Conservation (phyloP, 768 basidiomycete genomes). For the Leccinum disarticulatum region DNA sequence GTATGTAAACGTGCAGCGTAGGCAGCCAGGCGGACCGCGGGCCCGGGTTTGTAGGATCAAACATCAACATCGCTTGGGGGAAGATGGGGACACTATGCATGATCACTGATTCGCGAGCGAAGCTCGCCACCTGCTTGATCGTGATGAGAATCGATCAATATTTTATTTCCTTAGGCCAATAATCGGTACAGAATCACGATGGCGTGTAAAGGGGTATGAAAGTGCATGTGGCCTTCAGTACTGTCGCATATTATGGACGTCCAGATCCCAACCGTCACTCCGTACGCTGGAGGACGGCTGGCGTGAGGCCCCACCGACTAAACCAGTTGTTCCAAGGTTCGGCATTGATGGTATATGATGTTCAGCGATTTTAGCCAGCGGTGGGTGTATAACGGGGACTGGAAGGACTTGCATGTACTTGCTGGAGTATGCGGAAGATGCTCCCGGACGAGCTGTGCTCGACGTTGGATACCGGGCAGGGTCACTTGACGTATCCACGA, state of each 20-base stretch:
- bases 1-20: background rate
- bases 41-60: background rate
- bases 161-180: background rate
- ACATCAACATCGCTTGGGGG: background rate
- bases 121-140: background rate
- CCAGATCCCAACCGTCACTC: conserved; percentile 37
- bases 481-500: conserved; percentile 17
- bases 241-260: conserved; percentile 38
- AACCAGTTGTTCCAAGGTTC: background rate
- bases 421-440: background rate
- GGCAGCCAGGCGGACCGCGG: background rate
- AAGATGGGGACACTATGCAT: background rate
- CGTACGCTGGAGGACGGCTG: conserved; percentile 4
- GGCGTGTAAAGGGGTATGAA: background rate
- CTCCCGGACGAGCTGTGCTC: background rate
- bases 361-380: background rate
- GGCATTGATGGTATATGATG: conserved; percentile 26
- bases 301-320: background rate
- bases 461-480: background rate
- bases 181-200: background rate
- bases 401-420: background rate
- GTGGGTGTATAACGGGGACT: background rate
- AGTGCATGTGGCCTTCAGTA: conserved; percentile 2
- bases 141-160: background rate
- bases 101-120: too few species aligned